Evolutionary conservation across 352 stramenopile genomes (phyloP).

Genomic region (Phytopythium chamaehyphon): DNA sequence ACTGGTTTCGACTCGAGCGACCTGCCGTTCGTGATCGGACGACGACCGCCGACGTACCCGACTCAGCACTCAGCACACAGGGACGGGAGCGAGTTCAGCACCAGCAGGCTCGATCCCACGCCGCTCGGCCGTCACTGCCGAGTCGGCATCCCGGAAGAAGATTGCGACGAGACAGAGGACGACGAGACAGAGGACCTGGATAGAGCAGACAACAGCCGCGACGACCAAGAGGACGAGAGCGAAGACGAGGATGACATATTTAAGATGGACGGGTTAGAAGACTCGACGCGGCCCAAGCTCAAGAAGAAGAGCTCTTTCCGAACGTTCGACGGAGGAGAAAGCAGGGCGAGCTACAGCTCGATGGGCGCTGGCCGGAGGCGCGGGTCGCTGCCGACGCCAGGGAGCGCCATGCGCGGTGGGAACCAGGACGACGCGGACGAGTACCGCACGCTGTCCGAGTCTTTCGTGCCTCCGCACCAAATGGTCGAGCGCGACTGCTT

Average conservation of each 20-base stretch:
- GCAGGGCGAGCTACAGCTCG: background rate
- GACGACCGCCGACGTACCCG: background rate
- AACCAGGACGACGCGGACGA: slow-evolving; percentile 21
- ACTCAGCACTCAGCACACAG: background rate
- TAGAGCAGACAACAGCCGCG: slow-evolving; percentile 4
- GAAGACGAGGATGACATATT: slow-evolving; percentile 66
- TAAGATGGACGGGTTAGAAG: slow-evolving; percentile 59
- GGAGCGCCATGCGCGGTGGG: slow-evolving; percentile 16
- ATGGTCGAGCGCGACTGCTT: slow-evolving; percentile 67
- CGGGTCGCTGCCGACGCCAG: slow-evolving; percentile 7
- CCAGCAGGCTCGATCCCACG: slow-evolving; percentile 2
- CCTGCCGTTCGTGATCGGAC: slow-evolving; percentile 2
- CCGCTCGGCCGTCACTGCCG: slow-evolving; percentile 9
- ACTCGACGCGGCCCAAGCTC: slow-evolving; percentile 8
- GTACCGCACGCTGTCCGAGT: slow-evolving; percentile 38
- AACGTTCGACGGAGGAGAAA: slow-evolving; percentile 6
- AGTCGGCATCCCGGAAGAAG: slow-evolving; percentile 22
- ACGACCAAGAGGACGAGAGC: slow-evolving; percentile 22
- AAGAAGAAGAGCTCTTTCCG: slow-evolving; percentile 22
- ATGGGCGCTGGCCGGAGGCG: slow-evolving; percentile 13
- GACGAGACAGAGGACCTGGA: slow-evolving; percentile 28
- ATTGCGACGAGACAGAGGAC: slow-evolving; percentile 37
- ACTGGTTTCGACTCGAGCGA: slow-evolving; percentile 6
- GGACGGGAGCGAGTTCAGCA: slow-evolving; percentile 8
- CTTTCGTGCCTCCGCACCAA: slow-evolving; percentile 74